Conservation (phyloP, 345 rosid species). For the Citrus unshiu region DNA sequence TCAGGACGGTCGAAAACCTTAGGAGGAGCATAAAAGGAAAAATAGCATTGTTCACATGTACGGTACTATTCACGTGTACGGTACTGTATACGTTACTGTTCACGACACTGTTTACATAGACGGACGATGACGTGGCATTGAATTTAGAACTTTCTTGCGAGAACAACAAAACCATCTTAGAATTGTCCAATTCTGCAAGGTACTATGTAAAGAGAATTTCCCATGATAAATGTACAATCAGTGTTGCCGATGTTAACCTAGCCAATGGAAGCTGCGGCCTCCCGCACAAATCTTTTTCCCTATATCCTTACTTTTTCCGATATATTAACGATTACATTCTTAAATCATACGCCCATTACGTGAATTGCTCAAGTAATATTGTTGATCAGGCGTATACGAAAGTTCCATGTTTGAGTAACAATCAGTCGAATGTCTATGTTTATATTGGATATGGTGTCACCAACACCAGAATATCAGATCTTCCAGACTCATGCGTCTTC, state of each 20-base stretch:
- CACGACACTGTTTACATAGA: no score
- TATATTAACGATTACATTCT: no score
- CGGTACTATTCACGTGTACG: no score
- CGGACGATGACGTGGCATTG: no score
- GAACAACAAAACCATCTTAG: slow-evolving; percentile 24
- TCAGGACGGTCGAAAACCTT: no score
- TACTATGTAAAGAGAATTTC: slow-evolving; percentile 30
- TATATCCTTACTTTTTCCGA: no score
- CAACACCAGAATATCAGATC: neutral
- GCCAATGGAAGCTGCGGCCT: slow-evolving; percentile 32
- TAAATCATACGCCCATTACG: slow-evolving; percentile 6
- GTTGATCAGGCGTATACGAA: slow-evolving; percentile 4
- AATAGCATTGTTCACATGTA: no score
- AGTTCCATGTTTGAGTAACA: slow-evolving; percentile 26
- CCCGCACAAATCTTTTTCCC: neutral
- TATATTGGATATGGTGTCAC: neutral
- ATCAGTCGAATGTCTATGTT: slow-evolving; percentile 25
- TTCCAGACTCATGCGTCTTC: slow-evolving; percentile 27
- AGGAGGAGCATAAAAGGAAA: no score
- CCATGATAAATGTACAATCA: slow-evolving; percentile 7
- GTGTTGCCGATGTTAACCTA: slow-evolving; percentile 28
- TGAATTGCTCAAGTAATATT: slow-evolving; percentile 23
- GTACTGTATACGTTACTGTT: no score
- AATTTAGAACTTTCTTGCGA: slow-evolving; percentile 29
- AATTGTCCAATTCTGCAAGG: slow-evolving; percentile 9